Base-by-base conservation (phyloP, 2,329 filamentous ascomycete genomes). In the Beauveria caledonica region DNA sequence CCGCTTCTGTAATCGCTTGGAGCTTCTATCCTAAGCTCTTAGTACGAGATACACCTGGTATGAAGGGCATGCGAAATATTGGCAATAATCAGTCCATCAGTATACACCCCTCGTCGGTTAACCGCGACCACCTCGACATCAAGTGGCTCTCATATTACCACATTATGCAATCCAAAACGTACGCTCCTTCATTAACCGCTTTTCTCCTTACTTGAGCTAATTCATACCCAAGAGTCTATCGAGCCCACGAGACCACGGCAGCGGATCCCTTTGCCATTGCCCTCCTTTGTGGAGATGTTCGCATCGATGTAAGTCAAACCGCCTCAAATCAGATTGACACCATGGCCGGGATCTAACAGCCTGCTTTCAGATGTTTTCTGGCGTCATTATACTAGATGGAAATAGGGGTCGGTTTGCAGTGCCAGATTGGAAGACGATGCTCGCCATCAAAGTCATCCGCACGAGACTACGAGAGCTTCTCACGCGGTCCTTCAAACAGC, bases 21-120 rank as follows among this genome's bases (percentile, higher is more conserved):
- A 92, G 90, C 57, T 96, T 99, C 76, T 97, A 99, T 69, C 94
- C 94, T 1, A 97, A 96, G 68, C 82, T 99, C 17, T 81, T 97
- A 3, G 84, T 88, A 27, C 85, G 89, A 60, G 92, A 97, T 68
- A 86, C 85, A 54, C 75, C 77, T 0, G 78, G 78, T 23, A 77
- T 78, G 27, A 95, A 92, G 76, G 91, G 90, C 13, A 89, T 92
- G 80, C 87, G 92, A 60, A 97, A 97, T 66, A 86, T 97, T 62
- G 86, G 89, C 57, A 97, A 96, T 75, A 97, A 95, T 71, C 93
- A 97, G 72, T 83, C 84, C 49, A 92, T 99, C 66, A 91, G 86
- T 61, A 77, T 99, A 21, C 91, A 96, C 66, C 89, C 92, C 1
- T 89, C 88, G 0, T 96, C 91, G 1, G 90, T 99, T 65, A 97